These are phyloP conservation scores for Aspergillus texensis DNA, from an alignment of 2,329 filamentous ascomycete genomes.

Conservation along the genomic window DNA sequence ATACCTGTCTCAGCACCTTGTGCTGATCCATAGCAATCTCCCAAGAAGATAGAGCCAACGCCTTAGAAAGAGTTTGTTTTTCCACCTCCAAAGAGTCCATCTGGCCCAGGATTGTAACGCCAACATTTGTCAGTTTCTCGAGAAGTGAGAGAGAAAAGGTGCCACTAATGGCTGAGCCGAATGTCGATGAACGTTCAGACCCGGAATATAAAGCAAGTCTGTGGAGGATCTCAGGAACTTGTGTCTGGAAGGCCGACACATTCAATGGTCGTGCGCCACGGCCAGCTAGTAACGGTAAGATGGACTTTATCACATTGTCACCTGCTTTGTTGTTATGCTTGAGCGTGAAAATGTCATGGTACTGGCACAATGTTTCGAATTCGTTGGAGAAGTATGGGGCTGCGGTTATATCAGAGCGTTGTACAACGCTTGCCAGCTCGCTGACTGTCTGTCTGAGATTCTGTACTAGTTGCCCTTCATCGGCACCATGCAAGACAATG, in stretches of 20 bases:
- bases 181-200: slow-evolving; percentile 29
- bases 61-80: slow-evolving; percentile 61
- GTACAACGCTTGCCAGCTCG: slow-evolving; percentile 36
- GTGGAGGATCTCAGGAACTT: slow-evolving; percentile 39
- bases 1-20: slow-evolving; percentile 50
- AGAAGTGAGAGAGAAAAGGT: slow-evolving; percentile 57
- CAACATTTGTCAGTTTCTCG: slow-evolving; percentile 55
- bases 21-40: slow-evolving; percentile 57
- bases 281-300: slow-evolving; percentile 41
- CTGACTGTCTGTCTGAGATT: slow-evolving; percentile 42
- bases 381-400: slow-evolving; percentile 49
- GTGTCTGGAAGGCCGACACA: slow-evolving; percentile 34
- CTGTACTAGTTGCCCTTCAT: slow-evolving; percentile 39
- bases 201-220: slow-evolving; percentile 41
- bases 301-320: slow-evolving; percentile 28
- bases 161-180: slow-evolving; percentile 51
- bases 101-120: slow-evolving; percentile 60
- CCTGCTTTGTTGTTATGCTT: slow-evolving; percentile 13
- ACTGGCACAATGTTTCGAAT: slow-evolving; percentile 53
- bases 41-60: slow-evolving; percentile 54
- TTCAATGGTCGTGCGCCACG: slow-evolving; percentile 38
- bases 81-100: slow-evolving; percentile 67
- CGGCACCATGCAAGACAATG: slow-evolving; percentile 39
- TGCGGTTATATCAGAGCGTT: slow-evolving; percentile 30
- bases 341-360: slow-evolving; percentile 40